These are phyloP conservation scores for Hydnum rufescens DNA, from an alignment of 768 basidiomycete genomes.

Conservation along the genomic window DNA sequence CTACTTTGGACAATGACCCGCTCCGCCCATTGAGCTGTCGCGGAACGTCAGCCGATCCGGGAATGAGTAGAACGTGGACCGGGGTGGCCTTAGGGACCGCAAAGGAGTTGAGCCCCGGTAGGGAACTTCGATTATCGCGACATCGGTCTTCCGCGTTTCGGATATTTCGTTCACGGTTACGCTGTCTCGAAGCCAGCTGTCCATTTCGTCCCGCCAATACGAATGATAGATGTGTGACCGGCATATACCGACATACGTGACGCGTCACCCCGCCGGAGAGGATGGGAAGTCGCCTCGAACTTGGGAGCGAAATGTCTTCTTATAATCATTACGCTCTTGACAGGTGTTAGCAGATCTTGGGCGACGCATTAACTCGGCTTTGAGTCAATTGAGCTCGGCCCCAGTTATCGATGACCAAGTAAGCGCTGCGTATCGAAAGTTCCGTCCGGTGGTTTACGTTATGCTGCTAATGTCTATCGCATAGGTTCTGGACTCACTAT, in stretches of 20 bases:
- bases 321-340: neutral
- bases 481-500: constrained; percentile 78
- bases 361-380: constrained; percentile 78
- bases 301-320: neutral
- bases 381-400: constrained; percentile 72
- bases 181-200: neutral
- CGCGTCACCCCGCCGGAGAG: too few species aligned
- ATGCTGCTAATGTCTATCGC: neutral
- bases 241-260: too few species aligned
- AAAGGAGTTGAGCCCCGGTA: neutral
- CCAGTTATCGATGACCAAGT: constrained; percentile 87
- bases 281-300: constrained; percentile 1
- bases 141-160: neutral
- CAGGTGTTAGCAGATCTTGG: constrained; percentile 95
- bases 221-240: too few species aligned
- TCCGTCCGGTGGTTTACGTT: neutral
- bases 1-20: neutral
- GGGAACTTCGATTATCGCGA: neutral
- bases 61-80: neutral
- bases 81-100: neutral
- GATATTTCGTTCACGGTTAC: neutral
- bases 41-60: neutral
- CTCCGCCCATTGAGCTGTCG: neutral
- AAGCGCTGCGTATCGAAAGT: constrained; percentile 10
- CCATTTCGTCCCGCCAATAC: neutral